Base-by-base conservation (phyloP, 148 eudicot genomes). In the Silene uniflora region DNA sequence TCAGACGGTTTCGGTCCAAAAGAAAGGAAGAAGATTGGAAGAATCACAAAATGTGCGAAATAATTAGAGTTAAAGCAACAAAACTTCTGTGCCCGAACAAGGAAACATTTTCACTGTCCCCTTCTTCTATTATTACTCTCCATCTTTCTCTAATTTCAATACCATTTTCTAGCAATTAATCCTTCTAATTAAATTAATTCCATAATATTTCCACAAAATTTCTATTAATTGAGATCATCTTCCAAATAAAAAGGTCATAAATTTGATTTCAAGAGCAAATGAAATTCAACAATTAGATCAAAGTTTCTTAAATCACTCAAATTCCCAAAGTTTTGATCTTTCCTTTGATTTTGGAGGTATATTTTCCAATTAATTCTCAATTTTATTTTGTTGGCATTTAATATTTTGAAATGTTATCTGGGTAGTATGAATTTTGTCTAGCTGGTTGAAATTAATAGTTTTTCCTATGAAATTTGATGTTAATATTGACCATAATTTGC, bases 271-370 rank as follows among this genome's bases (percentile, higher is more conserved):
- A 23, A 24, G 27, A 61, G 5, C 19, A 69, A 69, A 4, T 69
- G 56, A 46, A 69, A 19, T 52, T 68, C 42, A 58, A 56, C 24
- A 59, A 11, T 73, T 67, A 10, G 54, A 73, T 73, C 58, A 24
- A 56, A 65, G 55, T 73, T 42, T 60, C 29, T 27, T 22, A n/a
- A 71, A 63, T 62, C 7, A 39, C 8, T 70, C 59, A 54, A 54
- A 80, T 75, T 62, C 10, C 52, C 59, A 21, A 62, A 62, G 64
- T 52, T 58, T 24, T 49, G 9, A 2, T 68, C 29, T 61, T 65
- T 78, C 55, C 46, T 4, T 67, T 19, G 69, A 52, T 0, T 62
- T 56, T 80, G 63, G 29, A 54, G 78, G 82, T 79, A 69, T 54
- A 39, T 71, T 76, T 76, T 19, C 19, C 39, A 6, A 9, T n/a